Conservation (phyloP, 306 rosid genomes). For the Glycine tomentella region DNA sequence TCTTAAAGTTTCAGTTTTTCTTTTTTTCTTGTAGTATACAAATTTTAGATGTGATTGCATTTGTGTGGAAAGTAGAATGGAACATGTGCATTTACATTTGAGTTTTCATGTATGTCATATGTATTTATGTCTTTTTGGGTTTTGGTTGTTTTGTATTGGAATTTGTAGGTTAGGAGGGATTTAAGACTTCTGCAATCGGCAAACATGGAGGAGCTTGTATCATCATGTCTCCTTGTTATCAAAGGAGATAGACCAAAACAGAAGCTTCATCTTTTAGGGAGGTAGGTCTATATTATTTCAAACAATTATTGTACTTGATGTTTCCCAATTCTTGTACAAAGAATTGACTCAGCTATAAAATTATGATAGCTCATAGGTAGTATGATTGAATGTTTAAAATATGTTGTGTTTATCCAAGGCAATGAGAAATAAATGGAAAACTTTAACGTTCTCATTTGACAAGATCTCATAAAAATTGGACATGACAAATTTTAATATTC, state of each 20-base stretch:
- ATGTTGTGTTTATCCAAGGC: neutral
- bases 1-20: no score
- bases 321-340: neutral
- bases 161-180: constrained; percentile 81
- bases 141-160: constrained; percentile 15
- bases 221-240: constrained; percentile 70
- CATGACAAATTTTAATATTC: neutral
- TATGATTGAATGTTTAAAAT: constrained; percentile 21
- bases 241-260: constrained; percentile 78
- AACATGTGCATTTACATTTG: constrained; percentile 3
- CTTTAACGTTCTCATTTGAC: neutral
- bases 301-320: neutral
- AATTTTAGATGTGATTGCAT: neutral
- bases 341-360: neutral
- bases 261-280: constrained; percentile 79
- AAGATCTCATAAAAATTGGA: constrained; percentile 14
- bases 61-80: neutral
- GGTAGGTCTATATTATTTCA: constrained; percentile 52
- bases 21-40: neutral
- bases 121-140: neutral
- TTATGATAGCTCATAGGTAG: neutral
- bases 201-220: constrained; percentile 75
- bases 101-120: constrained; percentile 3
- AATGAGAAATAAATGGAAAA: neutral
- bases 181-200: constrained; percentile 64